Base-by-base conservation (phyloP, 345 rosid species). In the Eucalyptus cloeziana region DNA sequence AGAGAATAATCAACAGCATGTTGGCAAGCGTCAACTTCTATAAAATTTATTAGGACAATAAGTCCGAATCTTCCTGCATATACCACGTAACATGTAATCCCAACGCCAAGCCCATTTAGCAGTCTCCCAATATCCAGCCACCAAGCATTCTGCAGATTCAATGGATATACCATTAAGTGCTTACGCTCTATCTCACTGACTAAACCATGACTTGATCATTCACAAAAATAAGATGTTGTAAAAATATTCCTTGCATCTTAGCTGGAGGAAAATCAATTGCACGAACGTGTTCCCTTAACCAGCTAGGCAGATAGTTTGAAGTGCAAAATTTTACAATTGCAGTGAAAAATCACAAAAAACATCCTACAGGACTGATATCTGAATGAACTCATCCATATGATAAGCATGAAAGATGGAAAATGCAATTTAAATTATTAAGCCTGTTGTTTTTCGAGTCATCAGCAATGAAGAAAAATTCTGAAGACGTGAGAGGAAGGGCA, bases 121-220 rank as follows among this genome's bases (percentile, higher is more conserved):
- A 89, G 58, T 89, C 94, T 91, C 47, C 94, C 95, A 83, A 89
- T 37, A 86, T 94, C 91, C 37, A 93, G 92, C 54, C 88, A 89
- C 92, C 88, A 91, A 85, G 91, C 91, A 81, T 49, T 89, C 95
- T 92, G 45, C 54, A 44, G 67, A 81, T 27, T n/a, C 60, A 49
- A 19, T 11, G 51, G 6, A 50, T 37, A 5, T 56, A 81, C 47
- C 56, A 87, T 76, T 40, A 21, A 76, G 27, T 76, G 47, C 83
- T 76, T 21, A 21, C 8, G 15, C 15, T 37, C 45, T 30, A 37
- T 60, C 50, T 60, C 6, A 89, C 69, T 64, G n/a, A 15, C n/a
- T 83, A 89, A 67, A 14, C 80, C 62, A 67, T 51, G 47, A 76
- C 4, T 37, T 40, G 47, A 71, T 71, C 44, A 71, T 76, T 19